These are phyloP conservation scores for Candida hispaniensis DNA, from an alignment of 805 yeast genomes.

Conservation along the genomic window DNA sequence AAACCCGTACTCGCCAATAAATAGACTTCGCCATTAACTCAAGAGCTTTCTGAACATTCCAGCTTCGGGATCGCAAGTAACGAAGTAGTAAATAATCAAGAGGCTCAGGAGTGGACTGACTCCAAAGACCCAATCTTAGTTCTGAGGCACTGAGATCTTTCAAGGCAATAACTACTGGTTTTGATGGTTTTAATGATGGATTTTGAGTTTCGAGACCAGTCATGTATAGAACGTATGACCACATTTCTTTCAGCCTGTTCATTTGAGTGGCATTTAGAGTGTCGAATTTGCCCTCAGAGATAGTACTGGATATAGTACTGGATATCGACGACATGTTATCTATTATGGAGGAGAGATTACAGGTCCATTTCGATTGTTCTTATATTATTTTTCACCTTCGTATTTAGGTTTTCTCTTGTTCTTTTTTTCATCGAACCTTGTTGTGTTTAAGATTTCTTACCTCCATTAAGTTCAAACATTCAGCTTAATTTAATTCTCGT, in stretches of 20 bases:
- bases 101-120: conserved; percentile 36
- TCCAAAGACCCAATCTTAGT: conserved; percentile 10
- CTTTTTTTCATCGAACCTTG: too few species aligned
- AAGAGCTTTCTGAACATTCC: conserved; percentile 67
- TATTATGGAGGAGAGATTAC: too few species aligned
- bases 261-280: conserved; percentile 14
- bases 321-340: too few species aligned
- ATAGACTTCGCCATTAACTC: conserved; percentile 82
- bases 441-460: too few species aligned
- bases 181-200: conserved; percentile 13
- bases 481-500: too few species aligned
- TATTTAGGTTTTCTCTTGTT: too few species aligned
- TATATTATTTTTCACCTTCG: too few species aligned
- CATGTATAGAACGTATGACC: conserved; percentile 14
- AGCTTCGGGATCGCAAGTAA: conserved; percentile 90
- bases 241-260: conserved; percentile 12
- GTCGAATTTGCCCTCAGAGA: conserved; percentile 13
- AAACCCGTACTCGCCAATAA: conserved; percentile 74
- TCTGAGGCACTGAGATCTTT: conserved; percentile 16
- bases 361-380: too few species aligned
- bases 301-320: too few species aligned
- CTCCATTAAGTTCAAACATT: too few species aligned
- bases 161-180: conserved; percentile 1
- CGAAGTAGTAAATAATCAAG: conserved; percentile 67
- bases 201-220: conserved; percentile 4